These are phyloP conservation scores for Metschnikowia henanensis DNA, from an alignment of 805 yeast genomes.

Conservation along the genomic window DNA sequence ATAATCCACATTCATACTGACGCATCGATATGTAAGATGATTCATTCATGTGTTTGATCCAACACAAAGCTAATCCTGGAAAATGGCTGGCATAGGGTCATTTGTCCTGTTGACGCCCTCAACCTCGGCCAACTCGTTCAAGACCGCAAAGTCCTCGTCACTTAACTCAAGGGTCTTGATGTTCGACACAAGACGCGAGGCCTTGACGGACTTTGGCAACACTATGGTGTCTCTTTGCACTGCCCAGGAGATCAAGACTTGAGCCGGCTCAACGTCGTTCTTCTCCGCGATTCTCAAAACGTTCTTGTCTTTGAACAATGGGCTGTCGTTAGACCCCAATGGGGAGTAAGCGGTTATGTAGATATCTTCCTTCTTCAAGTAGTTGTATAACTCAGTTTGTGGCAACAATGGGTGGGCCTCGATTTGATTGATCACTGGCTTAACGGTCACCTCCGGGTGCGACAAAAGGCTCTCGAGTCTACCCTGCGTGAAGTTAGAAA, in stretches of 20 bases:
- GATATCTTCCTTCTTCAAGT: slow-evolving; percentile 36
- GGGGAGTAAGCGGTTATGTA: slow-evolving; percentile 59
- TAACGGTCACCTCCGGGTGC: slow-evolving; percentile 21
- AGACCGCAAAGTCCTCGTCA: slow-evolving; percentile 36
- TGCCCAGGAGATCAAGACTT: slow-evolving; percentile 59
- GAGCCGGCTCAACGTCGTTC: slow-evolving; percentile 45
- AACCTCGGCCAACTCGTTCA: slow-evolving; percentile 30
- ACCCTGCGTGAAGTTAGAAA: slow-evolving; percentile 41
- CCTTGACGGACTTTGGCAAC: slow-evolving; percentile 26
- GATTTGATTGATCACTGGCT: slow-evolving; percentile 57
- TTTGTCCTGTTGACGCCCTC: slow-evolving; percentile 34
- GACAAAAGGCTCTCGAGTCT: slow-evolving; percentile 23
- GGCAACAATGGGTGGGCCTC: slow-evolving; percentile 36
- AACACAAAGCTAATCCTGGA: slow-evolving; percentile 3
- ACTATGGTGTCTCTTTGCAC: slow-evolving; percentile 54
- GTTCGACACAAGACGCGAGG: slow-evolving; percentile 36
- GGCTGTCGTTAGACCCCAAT: slow-evolving; percentile 66
- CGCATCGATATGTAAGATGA: no score
- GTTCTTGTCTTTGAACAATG: slow-evolving; percentile 46
- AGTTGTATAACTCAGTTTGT: slow-evolving; percentile 41
- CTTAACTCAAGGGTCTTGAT: slow-evolving; percentile 33
- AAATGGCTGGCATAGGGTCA: slow-evolving; percentile 21
- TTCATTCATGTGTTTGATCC: no score
- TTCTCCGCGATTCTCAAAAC: slow-evolving; percentile 26
- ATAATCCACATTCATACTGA: no score